Conservation (phyloP, 176 grass and related monocot species). For the Carex kokanica region DNA sequence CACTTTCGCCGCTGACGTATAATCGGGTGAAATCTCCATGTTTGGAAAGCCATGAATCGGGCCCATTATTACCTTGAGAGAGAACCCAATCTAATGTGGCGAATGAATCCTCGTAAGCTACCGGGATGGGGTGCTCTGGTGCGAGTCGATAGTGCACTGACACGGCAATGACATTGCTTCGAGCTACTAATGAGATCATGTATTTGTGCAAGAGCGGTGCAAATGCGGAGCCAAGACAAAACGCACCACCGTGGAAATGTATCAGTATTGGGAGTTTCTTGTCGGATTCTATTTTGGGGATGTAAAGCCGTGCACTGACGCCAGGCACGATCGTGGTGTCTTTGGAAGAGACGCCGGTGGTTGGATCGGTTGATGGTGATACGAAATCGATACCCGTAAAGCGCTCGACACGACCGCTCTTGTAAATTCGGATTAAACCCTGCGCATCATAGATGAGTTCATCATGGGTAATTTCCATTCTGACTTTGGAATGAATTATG, state of each 20-base stretch:
- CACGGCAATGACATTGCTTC: slow-evolving; percentile 35
- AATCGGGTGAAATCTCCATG: slow-evolving; percentile 52
- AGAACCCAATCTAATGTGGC: slow-evolving; percentile 51
- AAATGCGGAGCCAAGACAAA: slow-evolving; percentile 68
- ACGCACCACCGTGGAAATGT: slow-evolving; percentile 57
- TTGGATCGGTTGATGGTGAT: slow-evolving; percentile 34
- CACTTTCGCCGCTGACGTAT: slow-evolving; percentile 65
- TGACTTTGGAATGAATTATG: not conserved
- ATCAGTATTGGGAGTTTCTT: slow-evolving; percentile 46
- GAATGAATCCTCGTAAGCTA: slow-evolving; percentile 52
- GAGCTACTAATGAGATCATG: slow-evolving; percentile 40
- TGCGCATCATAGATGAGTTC: slow-evolving; percentile 14
- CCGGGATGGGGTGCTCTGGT: slow-evolving; percentile 48
- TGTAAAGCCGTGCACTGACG: slow-evolving; percentile 45
- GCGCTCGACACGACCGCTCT: slow-evolving; percentile 55
- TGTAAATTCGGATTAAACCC: slow-evolving; percentile 17
- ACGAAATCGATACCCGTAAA: slow-evolving; percentile 39
- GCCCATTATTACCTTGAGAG: slow-evolving; percentile 30
- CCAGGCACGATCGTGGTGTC: slow-evolving; percentile 31
- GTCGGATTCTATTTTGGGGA: slow-evolving; percentile 11
- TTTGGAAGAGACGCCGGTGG: slow-evolving; percentile 43
- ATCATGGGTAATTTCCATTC: slow-evolving; percentile 14
- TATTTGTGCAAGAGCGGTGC: slow-evolving; percentile 37
- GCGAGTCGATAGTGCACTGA: slow-evolving; percentile 63
- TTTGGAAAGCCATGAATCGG: slow-evolving; percentile 45